phyloP scores from a whole-genome alignment of 1,284 basidiomycete species.

The Cryptococcus sp. region DNA sequence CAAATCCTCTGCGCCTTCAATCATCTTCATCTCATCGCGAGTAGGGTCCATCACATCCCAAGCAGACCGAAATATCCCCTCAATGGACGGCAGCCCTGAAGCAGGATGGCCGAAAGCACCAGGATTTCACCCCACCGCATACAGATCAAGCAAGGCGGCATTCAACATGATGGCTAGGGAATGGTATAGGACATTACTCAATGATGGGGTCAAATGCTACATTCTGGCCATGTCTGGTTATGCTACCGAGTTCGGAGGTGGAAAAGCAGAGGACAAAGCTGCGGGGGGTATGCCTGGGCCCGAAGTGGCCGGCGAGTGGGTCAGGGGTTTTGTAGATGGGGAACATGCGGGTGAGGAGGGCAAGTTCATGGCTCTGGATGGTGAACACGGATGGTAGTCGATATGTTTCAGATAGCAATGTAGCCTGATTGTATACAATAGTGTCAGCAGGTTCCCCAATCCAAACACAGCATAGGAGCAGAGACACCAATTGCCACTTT shows the following conservation, averaged over 20 bases:
- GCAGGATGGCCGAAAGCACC: constrained; percentile 5
- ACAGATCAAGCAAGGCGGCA: constrained; percentile 15
- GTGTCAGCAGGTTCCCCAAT: too few species aligned
- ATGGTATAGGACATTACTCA: constrained; percentile 13
- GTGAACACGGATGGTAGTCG: too few species aligned
- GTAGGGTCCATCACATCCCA: constrained; percentile 5
- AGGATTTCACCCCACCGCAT: constrained; percentile 8
- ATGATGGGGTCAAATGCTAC: constrained; percentile 15
- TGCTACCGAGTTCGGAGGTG: constrained; percentile 11
- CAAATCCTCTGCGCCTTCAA: constrained; percentile 4
- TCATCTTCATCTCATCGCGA: constrained; percentile 16
- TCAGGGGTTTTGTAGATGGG: constrained; percentile 6
- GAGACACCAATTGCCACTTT: too few species aligned
- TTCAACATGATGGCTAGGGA: constrained; percentile 18
- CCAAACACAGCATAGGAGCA: too few species aligned
- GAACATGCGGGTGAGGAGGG: constrained; percentile 14
- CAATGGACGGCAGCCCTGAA: constrained; percentile 1
- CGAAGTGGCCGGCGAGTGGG: constrained; percentile 2
- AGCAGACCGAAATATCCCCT: neutral
- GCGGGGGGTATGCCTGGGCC: constrained; percentile 3
- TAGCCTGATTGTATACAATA: too few species aligned
- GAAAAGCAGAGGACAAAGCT: neutral
- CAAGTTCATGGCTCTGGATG: constrained; percentile 5
- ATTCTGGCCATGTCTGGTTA: constrained; percentile 5
- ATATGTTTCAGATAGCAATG: too few species aligned